Base-by-base conservation (phyloP, 2,329 filamentous ascomycete species). In the Leptographium wingfieldii region DNA sequence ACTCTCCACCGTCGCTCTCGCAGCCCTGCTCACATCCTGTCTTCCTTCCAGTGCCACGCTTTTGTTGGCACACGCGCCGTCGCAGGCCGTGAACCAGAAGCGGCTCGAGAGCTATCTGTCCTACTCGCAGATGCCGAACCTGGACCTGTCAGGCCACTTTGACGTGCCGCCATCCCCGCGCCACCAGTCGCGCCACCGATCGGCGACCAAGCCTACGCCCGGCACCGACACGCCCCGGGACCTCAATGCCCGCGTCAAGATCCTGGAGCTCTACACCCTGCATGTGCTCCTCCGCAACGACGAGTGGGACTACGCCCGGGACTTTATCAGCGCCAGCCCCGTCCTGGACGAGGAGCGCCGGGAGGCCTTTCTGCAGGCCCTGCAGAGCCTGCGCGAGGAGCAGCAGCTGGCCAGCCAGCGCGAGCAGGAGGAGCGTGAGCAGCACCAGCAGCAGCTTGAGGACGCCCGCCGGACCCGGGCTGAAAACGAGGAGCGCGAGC, bases 301-400 rank as follows among this genome's bases (percentile, higher is more conserved):
- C 60, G 91, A 97, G 73, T 99, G 94, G 94, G 90, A 96, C 61
- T 96, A 96, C 67, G 90, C 94, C 4, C 83, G 84, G 62, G 89
- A 95, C 66, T 97, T 97, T 71, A 95, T 97, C 68, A 84, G 80
- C 67, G 83, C 90, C 68, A 94, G 86, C 70, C 85, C 92, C 55
- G 84, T 96, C 31, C 80, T 99, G 1, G 92, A 97, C 70, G 92
- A 96, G 58, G 94, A 97, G 74, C 83, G 90, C 53, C 85, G 90
- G 63, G 90, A 97, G 67, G 86, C 89, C 0, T 96, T 97, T 70
- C 74, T 95, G 19, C 87, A 92, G 66, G 92, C 92, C 5, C 77
- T 97, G 19, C 84, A 95, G 69, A 86, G 84, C 58, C 76, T 97
- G 35, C 87, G 88, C 66, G 91, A 96, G 65, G 92, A 96, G 68